Percentiles rank a stretch among this genome's conserved stretches.
Conservation (phyloP, 2,329 filamentous ascomycete genomes). For the Phaeophleospora eucalypticola region DNA sequence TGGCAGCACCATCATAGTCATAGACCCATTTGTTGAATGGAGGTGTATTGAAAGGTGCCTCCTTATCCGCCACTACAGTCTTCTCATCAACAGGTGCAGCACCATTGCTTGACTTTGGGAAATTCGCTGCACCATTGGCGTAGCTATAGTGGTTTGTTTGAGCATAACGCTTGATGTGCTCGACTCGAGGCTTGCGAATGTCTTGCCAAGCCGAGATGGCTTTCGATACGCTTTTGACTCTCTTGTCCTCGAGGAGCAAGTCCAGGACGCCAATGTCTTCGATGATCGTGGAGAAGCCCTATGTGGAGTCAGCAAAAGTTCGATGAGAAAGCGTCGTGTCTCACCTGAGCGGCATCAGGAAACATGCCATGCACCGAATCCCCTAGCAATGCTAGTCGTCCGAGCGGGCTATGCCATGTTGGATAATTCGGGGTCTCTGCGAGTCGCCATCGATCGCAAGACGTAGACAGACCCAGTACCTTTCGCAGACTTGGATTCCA, state of each 20-base stretch:
- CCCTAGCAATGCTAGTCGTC: background rate
- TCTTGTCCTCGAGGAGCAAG: background rate
- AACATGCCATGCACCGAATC: background rate
- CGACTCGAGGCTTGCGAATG: background rate
- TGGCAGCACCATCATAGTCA: no score
- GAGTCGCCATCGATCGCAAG: background rate
- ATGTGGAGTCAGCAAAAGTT: background rate
- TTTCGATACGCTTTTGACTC: background rate
- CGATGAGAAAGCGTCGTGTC: background rate
- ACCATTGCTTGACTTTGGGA: no score
- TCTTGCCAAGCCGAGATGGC: background rate
- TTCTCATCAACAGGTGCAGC: no score
- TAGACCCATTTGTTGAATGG: no score
- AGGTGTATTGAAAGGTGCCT: no score
- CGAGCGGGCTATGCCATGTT: background rate
- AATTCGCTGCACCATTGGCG: no score
- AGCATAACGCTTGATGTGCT: no score
- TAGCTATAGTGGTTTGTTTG: no score
- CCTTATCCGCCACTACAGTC: no score
- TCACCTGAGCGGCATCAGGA: background rate
- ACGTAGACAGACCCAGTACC: background rate
- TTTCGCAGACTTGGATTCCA: background rate
- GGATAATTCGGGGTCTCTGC: background rate
- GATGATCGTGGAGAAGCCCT: background rate
- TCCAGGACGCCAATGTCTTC: background rate